phyloP scores from a whole-genome alignment of 768 basidiomycete species.

The Galerina marginata region DNA sequence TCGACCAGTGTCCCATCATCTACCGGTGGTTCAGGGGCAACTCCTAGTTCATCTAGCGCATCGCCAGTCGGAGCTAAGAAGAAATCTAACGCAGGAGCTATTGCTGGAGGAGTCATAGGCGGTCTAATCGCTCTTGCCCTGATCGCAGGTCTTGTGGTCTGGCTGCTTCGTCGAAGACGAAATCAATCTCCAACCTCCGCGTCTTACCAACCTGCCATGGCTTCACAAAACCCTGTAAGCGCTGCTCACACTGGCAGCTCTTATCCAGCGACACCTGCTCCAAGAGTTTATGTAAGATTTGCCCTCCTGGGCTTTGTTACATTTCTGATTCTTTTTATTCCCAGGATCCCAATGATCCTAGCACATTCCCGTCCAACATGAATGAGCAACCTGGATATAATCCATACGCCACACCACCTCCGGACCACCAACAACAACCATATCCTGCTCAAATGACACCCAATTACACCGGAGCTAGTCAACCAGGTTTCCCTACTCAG shows the following conservation, averaged over 20 bases:
- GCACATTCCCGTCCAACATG: conserved; percentile 41
- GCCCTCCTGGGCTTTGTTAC: background rate
- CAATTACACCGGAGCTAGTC: conserved; percentile 23
- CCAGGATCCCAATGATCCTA: conserved; percentile 47
- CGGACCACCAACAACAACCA: conserved; percentile 15
- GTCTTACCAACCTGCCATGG: conserved; percentile 18
- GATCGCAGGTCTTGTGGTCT: conserved; percentile 38
- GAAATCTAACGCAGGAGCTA: conserved; percentile 35
- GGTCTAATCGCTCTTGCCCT: conserved; percentile 53
- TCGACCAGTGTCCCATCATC: conserved; percentile 34
- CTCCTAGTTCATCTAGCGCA: background rate
- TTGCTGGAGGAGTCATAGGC: conserved; percentile 69
- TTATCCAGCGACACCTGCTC: conserved; percentile 29
- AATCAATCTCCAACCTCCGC: conserved; percentile 26
- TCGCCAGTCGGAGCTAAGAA: conserved; percentile 3
- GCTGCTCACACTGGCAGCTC: conserved; percentile 23
- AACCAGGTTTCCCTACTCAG: conserved; percentile 7
- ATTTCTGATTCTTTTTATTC: background rate
- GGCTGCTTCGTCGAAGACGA: conserved; percentile 31
- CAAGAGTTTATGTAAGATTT: conserved; percentile 44
- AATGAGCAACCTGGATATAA: conserved; percentile 11
- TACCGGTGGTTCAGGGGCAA: conserved; percentile 18
- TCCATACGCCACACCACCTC: conserved; percentile 18
- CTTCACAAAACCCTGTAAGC: conserved; percentile 22
- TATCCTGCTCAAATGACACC: conserved; percentile 5